Percentiles rank a stretch among this genome's conserved stretches.
Conservation (phyloP, 352 stramenopile species). For the Hyaloperonospora brassicae region DNA sequence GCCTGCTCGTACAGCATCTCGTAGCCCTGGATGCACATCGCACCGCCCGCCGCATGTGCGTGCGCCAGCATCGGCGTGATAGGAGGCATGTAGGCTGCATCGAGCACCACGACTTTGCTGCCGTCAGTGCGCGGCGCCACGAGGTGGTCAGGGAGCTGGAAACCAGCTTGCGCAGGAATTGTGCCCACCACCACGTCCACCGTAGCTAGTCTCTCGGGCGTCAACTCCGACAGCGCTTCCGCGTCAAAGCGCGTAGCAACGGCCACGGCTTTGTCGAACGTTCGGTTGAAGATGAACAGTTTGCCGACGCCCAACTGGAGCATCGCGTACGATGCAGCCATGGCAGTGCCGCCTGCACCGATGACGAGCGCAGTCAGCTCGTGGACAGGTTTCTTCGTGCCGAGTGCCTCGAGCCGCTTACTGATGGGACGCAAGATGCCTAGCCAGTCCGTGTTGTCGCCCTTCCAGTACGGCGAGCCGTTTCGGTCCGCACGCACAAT, state of each 20-base stretch:
- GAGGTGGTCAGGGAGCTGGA: conserved; percentile 70
- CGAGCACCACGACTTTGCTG: conserved; percentile 84
- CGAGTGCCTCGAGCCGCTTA: conserved; percentile 31
- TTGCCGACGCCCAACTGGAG: conserved; percentile 69
- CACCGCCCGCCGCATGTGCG: conserved; percentile 67
- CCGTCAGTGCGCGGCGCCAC: conserved; percentile 27
- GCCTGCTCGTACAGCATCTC: conserved; percentile 99
- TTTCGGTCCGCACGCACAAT: conserved; percentile 73
- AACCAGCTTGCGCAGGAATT: conserved; percentile 86
- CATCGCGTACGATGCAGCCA: conserved; percentile 92
- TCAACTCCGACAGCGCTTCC: conserved; percentile 46
- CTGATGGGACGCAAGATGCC: conserved; percentile 92
- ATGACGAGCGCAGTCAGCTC: conserved; percentile 71
- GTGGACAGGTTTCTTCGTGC: conserved; percentile 10
- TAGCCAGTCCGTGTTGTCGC: conserved; percentile 99
- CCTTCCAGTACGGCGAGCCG: conserved; percentile 46
- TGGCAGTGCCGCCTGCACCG: conserved; percentile 90
- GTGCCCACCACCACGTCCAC: conserved; percentile 94
- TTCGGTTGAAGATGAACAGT: conserved; percentile 95
- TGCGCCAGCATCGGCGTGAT: conserved; percentile 90
- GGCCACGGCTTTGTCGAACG: conserved; percentile 85
- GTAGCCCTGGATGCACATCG: conserved; percentile 89
- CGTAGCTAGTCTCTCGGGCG: conserved; percentile 32
- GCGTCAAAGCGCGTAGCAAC: conserved; percentile 87
- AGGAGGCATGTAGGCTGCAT: conserved; percentile 97